These are phyloP conservation scores for Exophiala mesophila DNA, from an alignment of 2,329 filamentous ascomycete species.

Conservation along the genomic window DNA sequence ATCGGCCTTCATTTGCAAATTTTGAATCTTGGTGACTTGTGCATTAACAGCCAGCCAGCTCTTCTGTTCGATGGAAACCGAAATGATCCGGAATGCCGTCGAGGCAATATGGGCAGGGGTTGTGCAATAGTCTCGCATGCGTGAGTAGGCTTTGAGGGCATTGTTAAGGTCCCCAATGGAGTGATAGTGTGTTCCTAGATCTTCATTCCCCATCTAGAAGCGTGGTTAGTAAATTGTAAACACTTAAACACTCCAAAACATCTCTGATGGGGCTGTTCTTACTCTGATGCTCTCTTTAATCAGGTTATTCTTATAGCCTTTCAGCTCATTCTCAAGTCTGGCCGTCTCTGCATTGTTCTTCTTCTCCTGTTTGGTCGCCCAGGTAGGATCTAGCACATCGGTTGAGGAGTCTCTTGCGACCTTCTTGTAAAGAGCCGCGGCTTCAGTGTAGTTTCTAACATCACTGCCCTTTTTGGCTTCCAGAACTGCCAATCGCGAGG, in stretches of 20 bases:
- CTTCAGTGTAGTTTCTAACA: slow-evolving; percentile 63
- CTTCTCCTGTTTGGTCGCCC: slow-evolving; percentile 65
- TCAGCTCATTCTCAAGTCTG: slow-evolving; percentile 77
- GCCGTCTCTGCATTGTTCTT: slow-evolving; percentile 65
- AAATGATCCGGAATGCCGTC: slow-evolving; percentile 72
- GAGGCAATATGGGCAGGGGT: slow-evolving; percentile 77
- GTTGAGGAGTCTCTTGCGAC: slow-evolving; percentile 61
- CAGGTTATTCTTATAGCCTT: slow-evolving; percentile 91
- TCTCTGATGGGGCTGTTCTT: slow-evolving; percentile 30
- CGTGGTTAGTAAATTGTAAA: slow-evolving; percentile 6
- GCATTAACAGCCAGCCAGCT: slow-evolving; percentile 69
- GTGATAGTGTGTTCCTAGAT: slow-evolving; percentile 79
- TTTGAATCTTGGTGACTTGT: slow-evolving; percentile 54
- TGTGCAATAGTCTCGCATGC: slow-evolving; percentile 88
- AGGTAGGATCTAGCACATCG: slow-evolving; percentile 62
- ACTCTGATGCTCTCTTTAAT: slow-evolving; percentile 96
- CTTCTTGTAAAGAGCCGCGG: slow-evolving; percentile 58
- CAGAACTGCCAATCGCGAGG: slow-evolving; percentile 68
- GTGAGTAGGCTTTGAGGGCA: slow-evolving; percentile 71
- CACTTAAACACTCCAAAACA: too few relatives aligned
- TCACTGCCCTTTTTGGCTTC: slow-evolving; percentile 76
- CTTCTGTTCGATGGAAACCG: slow-evolving; percentile 67
- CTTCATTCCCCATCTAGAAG: slow-evolving; percentile 83
- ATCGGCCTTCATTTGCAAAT: slow-evolving; percentile 50
- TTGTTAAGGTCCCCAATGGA: slow-evolving; percentile 66